Percentiles rank a stretch among this genome's conserved stretches.
Evolutionary conservation across 2,329 filamentous ascomycete species (phyloP).

Genomic region (Massarina eburnea): DNA sequence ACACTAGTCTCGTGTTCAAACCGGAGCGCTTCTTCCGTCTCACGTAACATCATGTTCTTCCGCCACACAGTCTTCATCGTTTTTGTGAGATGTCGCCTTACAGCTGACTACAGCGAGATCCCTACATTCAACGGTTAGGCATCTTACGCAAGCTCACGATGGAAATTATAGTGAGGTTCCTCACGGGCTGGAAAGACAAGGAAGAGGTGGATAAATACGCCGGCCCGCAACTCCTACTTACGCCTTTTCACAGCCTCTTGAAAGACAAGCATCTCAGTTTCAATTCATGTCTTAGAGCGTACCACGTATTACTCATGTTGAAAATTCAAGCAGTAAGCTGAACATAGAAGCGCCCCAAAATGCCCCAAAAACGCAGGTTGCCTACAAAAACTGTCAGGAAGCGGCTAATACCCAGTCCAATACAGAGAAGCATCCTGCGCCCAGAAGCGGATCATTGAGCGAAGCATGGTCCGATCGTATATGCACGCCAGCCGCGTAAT

Average conservation of each 20-base stretch:
- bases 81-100: neutral
- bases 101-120: constrained; percentile 9
- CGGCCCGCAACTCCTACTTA: neutral
- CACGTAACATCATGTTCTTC: neutral
- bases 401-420: constrained; percentile 13
- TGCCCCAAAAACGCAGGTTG: neutral
- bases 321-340: neutral
- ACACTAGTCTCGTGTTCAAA: constrained; percentile 2
- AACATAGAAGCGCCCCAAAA: neutral
- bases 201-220: neutral
- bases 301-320: neutral
- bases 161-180: neutral
- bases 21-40: constrained; percentile 1
- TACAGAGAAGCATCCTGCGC: constrained; percentile 4
- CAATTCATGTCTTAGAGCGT: neutral
- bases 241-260: neutral
- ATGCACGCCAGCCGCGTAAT: constrained; percentile 13
- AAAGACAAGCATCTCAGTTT: neutral
- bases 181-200: neutral
- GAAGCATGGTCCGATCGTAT: constrained; percentile 6
- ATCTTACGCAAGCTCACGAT: constrained; percentile 8
- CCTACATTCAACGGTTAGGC: constrained; percentile 5
- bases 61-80: constrained; percentile 1
- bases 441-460: constrained; percentile 4
- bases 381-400: neutral